These are phyloP conservation scores for Pyrenopolyporus hunteri DNA, from an alignment of 495 filamentous ascomycete genomes.

Conservation along the genomic window DNA sequence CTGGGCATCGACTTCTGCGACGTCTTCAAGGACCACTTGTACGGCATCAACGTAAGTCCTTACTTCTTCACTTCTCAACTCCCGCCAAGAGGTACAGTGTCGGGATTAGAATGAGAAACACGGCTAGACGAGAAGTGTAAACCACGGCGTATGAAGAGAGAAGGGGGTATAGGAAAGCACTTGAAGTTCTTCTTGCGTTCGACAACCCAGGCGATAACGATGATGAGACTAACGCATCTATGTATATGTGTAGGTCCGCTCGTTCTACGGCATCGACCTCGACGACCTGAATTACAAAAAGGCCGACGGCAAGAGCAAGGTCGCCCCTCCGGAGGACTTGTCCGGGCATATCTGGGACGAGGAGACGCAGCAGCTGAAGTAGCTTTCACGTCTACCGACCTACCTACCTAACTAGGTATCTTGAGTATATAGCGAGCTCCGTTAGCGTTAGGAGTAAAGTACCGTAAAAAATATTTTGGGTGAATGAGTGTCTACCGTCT, in stretches of 20 bases:
- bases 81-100: background rate
- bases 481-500: no score
- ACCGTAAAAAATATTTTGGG: no score
- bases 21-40: slow-evolving; percentile 19
- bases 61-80: background rate
- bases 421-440: no score
- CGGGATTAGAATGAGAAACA: background rate
- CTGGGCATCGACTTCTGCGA: slow-evolving; percentile 44
- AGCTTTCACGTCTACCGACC: no score
- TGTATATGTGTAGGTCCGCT: slow-evolving; percentile 37
- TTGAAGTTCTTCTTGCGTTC: no score
- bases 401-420: no score
- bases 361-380: slow-evolving; percentile 35
- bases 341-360: slow-evolving; percentile 38
- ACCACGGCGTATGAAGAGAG: no score
- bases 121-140: no score
- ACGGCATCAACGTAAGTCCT: slow-evolving; percentile 41
- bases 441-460: no score
- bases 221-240: no score
- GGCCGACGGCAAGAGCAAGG: slow-evolving; percentile 24
- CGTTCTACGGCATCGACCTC: slow-evolving; percentile 40
- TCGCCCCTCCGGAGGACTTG: slow-evolving; percentile 34
- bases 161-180: no score
- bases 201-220: no score
- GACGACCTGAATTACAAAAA: slow-evolving; percentile 34